Conservation (phyloP, 345 rosid genomes). For the Nasturtium officinale region DNA sequence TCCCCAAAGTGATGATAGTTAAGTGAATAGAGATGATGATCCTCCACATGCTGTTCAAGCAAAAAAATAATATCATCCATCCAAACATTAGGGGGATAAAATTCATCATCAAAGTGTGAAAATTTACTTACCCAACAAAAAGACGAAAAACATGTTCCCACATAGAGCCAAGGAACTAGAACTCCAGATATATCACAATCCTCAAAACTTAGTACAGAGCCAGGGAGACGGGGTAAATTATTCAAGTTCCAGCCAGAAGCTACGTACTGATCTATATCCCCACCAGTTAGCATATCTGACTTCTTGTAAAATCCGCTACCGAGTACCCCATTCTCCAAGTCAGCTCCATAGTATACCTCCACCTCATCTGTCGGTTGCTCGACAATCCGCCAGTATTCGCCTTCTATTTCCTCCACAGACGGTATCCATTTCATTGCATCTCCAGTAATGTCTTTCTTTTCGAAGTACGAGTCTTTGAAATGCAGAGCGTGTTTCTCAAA, state of each 20-base stretch:
- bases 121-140: slow-evolving; percentile 88
- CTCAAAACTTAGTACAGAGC: slow-evolving; percentile 88
- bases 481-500: slow-evolving; percentile 64
- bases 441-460: slow-evolving; percentile 46
- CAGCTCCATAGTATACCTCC: slow-evolving; percentile 98
- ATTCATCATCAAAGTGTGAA: neutral
- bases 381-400: slow-evolving; percentile 94
- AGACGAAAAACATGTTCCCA: slow-evolving; percentile 97
- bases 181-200: slow-evolving; percentile 95
- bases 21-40: slow-evolving; percentile 87
- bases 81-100: neutral
- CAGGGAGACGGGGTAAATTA: slow-evolving; percentile 89
- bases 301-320: slow-evolving; percentile 92
- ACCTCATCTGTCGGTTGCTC: slow-evolving; percentile 93
- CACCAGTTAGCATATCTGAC: slow-evolving; percentile 42
- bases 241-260: slow-evolving; percentile 91
- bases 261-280: slow-evolving; percentile 57
- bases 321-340: slow-evolving; percentile 82
- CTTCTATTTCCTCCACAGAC: slow-evolving; percentile 80
- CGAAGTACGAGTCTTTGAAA: slow-evolving; percentile 74
- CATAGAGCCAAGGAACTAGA: slow-evolving; percentile 92
- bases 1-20: slow-evolving; percentile 90
- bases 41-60: slow-evolving; percentile 83
- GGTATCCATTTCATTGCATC: slow-evolving; percentile 51
- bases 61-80: neutral